Evolutionary conservation across 192 early-diverging fungal species (phyloP).

Genomic region (Coemansia reversa): DNA sequence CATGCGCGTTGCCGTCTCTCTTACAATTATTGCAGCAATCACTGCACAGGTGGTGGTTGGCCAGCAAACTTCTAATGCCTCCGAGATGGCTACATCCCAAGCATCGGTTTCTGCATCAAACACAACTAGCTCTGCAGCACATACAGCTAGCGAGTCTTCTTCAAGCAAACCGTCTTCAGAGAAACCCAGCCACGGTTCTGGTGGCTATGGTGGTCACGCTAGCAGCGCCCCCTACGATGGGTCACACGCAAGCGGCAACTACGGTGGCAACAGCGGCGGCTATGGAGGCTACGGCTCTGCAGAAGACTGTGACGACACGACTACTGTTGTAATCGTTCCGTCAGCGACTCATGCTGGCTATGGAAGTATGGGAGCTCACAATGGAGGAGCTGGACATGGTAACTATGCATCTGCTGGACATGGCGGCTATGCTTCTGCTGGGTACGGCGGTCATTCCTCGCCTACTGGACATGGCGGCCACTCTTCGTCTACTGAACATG

Average conservation of each 20-base stretch:
- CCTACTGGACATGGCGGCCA: slow-evolving; percentile 7
- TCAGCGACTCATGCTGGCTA: background rate
- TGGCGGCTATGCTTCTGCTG: slow-evolving; percentile 4
- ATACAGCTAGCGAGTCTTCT: background rate
- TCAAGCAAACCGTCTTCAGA: background rate
- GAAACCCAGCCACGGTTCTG: background rate
- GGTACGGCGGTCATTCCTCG: slow-evolving; percentile 3
- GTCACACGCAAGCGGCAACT: background rate
- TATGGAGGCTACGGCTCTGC: slow-evolving; percentile 16
- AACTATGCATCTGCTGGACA: too few species aligned
- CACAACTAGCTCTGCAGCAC: background rate
- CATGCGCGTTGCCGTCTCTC: slow-evolving; percentile 10
- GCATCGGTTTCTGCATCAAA: slow-evolving; percentile 9
- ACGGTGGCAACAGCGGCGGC: background rate
- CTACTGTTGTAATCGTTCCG: slow-evolving; percentile 29
- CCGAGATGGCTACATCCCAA: background rate
- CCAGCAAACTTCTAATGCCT: background rate
- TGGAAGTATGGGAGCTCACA: too few species aligned
- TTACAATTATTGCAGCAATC: slow-evolving; percentile 35
- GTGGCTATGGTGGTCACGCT: background rate
- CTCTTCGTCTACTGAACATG: too few species aligned
- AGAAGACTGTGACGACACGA: background rate
- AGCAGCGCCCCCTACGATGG: too few species aligned
- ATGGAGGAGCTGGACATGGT: too few species aligned
- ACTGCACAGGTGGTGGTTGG: slow-evolving; percentile 34